Conservation (phyloP, 148 eudicot species). For the Mesembryanthemum crystallinum region DNA sequence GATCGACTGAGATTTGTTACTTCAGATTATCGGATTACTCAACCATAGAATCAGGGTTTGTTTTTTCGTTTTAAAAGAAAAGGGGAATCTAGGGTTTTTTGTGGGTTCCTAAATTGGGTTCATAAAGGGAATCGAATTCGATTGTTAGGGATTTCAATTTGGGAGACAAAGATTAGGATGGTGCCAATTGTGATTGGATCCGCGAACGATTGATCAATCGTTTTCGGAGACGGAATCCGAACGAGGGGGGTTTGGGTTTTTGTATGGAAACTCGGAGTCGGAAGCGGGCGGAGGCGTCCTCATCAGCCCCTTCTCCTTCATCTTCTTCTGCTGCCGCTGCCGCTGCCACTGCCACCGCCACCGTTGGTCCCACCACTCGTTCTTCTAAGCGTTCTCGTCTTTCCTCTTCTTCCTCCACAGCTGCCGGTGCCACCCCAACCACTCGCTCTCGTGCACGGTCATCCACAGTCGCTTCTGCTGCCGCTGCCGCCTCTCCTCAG, state of each 20-base stretch:
- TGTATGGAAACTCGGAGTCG: slow-evolving; percentile 99
- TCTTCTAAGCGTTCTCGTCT: slow-evolving; percentile 57
- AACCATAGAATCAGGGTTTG: slow-evolving; percentile 15
- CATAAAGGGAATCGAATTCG: background rate
- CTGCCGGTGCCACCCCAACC: slow-evolving; percentile 28
- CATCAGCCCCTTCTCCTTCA: slow-evolving; percentile 74
- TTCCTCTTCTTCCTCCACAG: slow-evolving; percentile 32
- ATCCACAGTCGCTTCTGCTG: slow-evolving; percentile 18
- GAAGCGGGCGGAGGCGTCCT: slow-evolving; percentile 98
- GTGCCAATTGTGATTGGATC: slow-evolving; percentile 33
- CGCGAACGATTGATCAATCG: slow-evolving; percentile 29
- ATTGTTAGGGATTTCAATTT: slow-evolving; percentile 28
- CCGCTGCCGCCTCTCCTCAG: slow-evolving; percentile 24
- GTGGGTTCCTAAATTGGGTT: background rate
- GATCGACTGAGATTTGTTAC: slow-evolving; percentile 1
- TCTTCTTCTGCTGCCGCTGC: slow-evolving; percentile 25
- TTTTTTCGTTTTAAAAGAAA: background rate
- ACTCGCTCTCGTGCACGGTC: slow-evolving; percentile 53
- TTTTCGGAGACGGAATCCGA: slow-evolving; percentile 5
- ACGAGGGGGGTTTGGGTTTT: slow-evolving; percentile 46
- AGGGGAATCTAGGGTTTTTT: slow-evolving; percentile 27
- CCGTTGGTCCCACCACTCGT: slow-evolving; percentile 55
- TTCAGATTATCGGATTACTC: slow-evolving; percentile 9
- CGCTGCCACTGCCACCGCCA: slow-evolving; percentile 9
- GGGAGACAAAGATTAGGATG: background rate